phyloP scores from a whole-genome alignment of 2,329 filamentous ascomycete genomes.

The Fusarium sterilihyphosum region DNA sequence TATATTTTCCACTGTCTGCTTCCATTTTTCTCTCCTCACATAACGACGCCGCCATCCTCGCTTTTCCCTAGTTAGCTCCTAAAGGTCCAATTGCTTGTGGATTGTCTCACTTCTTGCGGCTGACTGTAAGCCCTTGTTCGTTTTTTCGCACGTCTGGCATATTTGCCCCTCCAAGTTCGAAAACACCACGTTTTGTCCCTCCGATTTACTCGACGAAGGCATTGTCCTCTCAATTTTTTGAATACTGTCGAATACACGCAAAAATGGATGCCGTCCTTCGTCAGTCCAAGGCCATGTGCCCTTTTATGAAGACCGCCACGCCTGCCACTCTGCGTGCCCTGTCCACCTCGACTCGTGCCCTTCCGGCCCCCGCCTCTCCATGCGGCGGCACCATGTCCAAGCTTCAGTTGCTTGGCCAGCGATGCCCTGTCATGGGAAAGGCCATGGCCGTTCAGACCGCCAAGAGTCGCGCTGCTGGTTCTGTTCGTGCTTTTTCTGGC shows the following conservation, averaged over 20 bases:
- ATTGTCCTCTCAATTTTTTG: slow-evolving; percentile 8
- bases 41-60: neutral
- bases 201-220: slow-evolving; percentile 21
- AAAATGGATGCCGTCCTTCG: slow-evolving; percentile 92
- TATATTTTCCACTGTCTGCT: slow-evolving; percentile 17
- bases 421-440: slow-evolving; percentile 99
- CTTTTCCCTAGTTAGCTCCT: neutral
- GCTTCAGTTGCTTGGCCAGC: slow-evolving; percentile 90
- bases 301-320: slow-evolving; percentile 94
- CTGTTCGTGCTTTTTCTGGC: slow-evolving; percentile 61
- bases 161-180: slow-evolving; percentile 28
- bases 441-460: slow-evolving; percentile 87
- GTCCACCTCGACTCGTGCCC: slow-evolving; percentile 72
- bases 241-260: slow-evolving; percentile 34
- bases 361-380: slow-evolving; percentile 60
- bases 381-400: slow-evolving; percentile 97
- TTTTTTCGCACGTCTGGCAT: slow-evolving; percentile 21
- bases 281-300: slow-evolving; percentile 96
- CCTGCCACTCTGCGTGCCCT: slow-evolving; percentile 91
- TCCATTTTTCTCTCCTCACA: neutral
- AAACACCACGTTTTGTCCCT: slow-evolving; percentile 24
- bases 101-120: slow-evolving; percentile 20
- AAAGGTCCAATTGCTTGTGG: slow-evolving; percentile 26
- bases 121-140: slow-evolving; percentile 26
- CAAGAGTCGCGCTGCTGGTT: slow-evolving; percentile 60